These are phyloP conservation scores for Penicillium canariense DNA, from an alignment of 495 filamentous ascomycete species.

Conservation along the genomic window DNA sequence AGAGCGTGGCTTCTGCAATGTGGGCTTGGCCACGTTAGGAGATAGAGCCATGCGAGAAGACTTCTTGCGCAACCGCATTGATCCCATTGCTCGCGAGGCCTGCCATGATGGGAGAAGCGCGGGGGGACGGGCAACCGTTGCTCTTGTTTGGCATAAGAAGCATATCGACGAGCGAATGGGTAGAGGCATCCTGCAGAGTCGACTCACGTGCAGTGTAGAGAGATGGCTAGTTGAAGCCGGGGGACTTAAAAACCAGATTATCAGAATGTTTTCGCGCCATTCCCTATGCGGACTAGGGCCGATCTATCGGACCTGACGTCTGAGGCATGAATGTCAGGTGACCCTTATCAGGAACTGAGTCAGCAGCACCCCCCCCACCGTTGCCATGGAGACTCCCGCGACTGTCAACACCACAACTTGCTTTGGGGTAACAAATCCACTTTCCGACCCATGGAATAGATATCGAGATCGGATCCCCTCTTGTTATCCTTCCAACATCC, in stretches of 20 bases:
- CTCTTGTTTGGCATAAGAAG: constrained; percentile 39
- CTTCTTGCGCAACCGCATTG: constrained; percentile 35
- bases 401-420: constrained; percentile 35
- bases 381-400: constrained; percentile 42
- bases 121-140: constrained; percentile 15
- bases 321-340: constrained; percentile 23
- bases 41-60: constrained; percentile 81
- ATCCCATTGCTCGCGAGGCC: constrained; percentile 40
- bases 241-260: constrained; percentile 25
- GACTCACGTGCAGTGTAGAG: constrained; percentile 1
- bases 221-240: not conserved
- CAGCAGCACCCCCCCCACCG: constrained; percentile 14
- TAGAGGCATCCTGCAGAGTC: constrained; percentile 34
- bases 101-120: constrained; percentile 30
- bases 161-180: constrained; percentile 36
- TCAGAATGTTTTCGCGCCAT: constrained; percentile 24
- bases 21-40: constrained; percentile 59
- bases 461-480: constrained; percentile 28
- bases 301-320: constrained; percentile 25
- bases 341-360: constrained; percentile 11
- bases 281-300: constrained; percentile 25
- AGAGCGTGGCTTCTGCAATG: constrained; percentile 40
- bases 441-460: constrained; percentile 29
- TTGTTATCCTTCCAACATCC: constrained; percentile 24
- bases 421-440: constrained; percentile 29